Evolutionary conservation across 176 grass and related monocot species (phyloP), one percentile per base, ranked within the genome.

Genomic region (Triticum monococcum): DNA sequence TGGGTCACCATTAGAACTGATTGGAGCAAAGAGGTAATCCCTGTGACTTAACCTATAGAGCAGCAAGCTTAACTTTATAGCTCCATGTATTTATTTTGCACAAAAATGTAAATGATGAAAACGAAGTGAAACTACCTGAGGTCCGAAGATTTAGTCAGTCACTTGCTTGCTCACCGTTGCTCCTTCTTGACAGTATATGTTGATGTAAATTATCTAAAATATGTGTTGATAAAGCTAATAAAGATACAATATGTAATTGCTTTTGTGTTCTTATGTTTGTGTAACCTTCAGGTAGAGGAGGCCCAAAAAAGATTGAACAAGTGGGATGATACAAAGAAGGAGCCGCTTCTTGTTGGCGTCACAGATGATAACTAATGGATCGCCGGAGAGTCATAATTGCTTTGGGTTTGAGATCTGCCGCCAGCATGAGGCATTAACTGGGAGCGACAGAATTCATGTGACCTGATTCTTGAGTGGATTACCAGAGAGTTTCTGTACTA

Each of bases 21-120:
- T 79, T 97, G 94, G 94, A 84, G 86, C 41, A 94, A 90, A 37
- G 94, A 97, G 94, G 94, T 90, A 87, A 17, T 52, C 5, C 7
- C 0, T 18, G 24, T 30, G 17, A 13, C 54, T 69, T 33, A 23
- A 46, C 48, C 5, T 52, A 17, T 17, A 25, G 20, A 28, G 13
- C 5, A 28, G 5, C 31, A 81, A 72, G 37, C 48, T 7, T 43
- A 26, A 23, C 12, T 73, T 80, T 65, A 25, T 3, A 5, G 13
- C 57, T 59, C 3, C 5, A 26, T 17, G 5, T 52, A 52, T 52
- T 52, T 52, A 52, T 16, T 52, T 52, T 52, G 1, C 48, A 52
- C 48, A 52, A 52, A 50, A 52, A 52, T 52, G 48, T 17, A 2
- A 17, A 52, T 6, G 48, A 52, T 17, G 48, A 52, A 40, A 37